These are phyloP conservation scores for Bruguiera parviflora DNA, from an alignment of 345 rosid genomes.

Conservation along the genomic window DNA sequence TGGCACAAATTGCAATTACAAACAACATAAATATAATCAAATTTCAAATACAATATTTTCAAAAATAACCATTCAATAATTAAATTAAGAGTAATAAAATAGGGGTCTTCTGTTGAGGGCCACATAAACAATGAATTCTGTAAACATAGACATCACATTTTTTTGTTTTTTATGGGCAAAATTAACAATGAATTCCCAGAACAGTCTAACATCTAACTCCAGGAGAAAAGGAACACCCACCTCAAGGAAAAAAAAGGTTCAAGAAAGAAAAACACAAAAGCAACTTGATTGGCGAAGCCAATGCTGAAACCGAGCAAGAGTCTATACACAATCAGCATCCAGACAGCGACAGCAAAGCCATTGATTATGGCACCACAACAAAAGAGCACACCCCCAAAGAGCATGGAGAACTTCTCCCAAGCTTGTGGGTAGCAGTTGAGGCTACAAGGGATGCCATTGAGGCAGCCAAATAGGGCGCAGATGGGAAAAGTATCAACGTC, in stretches of 20 bases:
- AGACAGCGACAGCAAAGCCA: too few species aligned
- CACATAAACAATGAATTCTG: neutral
- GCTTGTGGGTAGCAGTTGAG: constrained; percentile 60
- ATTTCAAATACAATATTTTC: neutral
- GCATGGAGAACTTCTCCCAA: too few species aligned
- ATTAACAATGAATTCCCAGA: neutral
- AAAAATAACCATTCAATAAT: neutral
- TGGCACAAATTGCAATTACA: constrained; percentile 76
- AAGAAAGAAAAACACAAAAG: too few species aligned
- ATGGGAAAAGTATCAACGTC: constrained; percentile 77
- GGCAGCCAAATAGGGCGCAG: constrained; percentile 88
- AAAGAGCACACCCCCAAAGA: too few species aligned
- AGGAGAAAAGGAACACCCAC: neutral
- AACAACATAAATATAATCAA: neutral
- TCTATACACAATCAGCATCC: too few species aligned
- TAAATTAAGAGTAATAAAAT: neutral
- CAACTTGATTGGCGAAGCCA: too few species aligned
- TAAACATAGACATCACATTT: constrained; percentile 6
- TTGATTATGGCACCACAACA: too few species aligned
- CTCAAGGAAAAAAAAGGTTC: too few species aligned
- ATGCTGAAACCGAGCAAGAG: too few species aligned
- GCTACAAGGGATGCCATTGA: constrained; percentile 74
- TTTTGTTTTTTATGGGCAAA: neutral
- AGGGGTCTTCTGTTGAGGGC: constrained; percentile 5
- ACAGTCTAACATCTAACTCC: neutral